Conservation (phyloP, 1,284 basidiomycete species). For the Malassezia caprae region DNA sequence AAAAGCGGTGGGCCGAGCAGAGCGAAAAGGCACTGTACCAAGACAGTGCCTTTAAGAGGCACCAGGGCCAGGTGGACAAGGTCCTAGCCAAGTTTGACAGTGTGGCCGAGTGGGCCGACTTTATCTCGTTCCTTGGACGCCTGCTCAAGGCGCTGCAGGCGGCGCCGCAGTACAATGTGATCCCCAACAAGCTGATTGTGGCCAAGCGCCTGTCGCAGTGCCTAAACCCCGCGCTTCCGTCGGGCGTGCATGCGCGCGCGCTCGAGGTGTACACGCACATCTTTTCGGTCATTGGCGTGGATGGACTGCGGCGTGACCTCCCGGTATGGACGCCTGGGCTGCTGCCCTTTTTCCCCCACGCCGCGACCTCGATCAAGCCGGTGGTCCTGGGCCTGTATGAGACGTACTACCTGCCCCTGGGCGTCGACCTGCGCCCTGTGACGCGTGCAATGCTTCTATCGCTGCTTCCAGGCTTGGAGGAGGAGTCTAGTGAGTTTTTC, state of each 20-base stretch:
- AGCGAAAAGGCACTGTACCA: conserved; percentile 37
- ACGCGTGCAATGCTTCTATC: conserved; percentile 90
- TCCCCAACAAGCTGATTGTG: conserved; percentile 86
- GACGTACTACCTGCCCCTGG: conserved; percentile 66
- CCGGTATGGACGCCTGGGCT: conserved; percentile 89
- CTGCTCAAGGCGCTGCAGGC: conserved; percentile 89
- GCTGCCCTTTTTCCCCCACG: conserved; percentile 97
- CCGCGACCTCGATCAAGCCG: conserved; percentile 63
- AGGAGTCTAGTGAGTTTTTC: conserved; percentile 57
- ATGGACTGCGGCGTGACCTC: conserved; percentile 77
- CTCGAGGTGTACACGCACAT: conserved; percentile 91
- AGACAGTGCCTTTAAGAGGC: conserved; percentile 95
- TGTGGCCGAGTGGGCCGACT: conserved; percentile 99
- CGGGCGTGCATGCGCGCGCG: conserved; percentile 90
- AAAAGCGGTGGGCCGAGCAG: conserved; percentile 40
- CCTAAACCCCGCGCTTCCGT: conserved; percentile 87
- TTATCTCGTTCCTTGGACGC: conserved; percentile 90
- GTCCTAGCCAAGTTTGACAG: conserved; percentile 86
- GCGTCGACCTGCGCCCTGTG: conserved; percentile 68
- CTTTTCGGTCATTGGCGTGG: conserved; percentile 72
- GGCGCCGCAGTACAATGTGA: conserved; percentile 81
- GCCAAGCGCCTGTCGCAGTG: conserved; percentile 92
- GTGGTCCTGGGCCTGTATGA: conserved; percentile 35
- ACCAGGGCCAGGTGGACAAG: conserved; percentile 77
- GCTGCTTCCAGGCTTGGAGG: conserved; percentile 58